phyloP scores from a whole-genome alignment of 208 protist genomes.

The Leishmania guyanensis region DNA sequence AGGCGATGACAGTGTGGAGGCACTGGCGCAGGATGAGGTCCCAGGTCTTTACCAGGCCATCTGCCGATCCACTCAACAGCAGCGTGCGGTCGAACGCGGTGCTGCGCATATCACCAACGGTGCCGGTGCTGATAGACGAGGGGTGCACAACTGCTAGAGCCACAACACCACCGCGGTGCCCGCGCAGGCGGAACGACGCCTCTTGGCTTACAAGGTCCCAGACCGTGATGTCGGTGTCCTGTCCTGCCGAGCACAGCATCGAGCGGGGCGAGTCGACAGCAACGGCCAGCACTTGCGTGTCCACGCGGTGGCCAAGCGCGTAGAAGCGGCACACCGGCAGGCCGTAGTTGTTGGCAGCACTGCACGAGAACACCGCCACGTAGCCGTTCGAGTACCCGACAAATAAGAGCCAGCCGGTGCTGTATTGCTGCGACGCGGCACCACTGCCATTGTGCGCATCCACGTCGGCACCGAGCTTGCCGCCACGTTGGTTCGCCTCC shows the following conservation, averaged over 20 bases:
- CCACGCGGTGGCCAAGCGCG: slow-evolving; percentile 80
- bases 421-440: not conserved
- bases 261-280: slow-evolving; percentile 53
- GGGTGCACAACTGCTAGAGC: slow-evolving; percentile 63
- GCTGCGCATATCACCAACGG: not conserved
- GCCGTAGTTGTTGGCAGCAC: slow-evolving; percentile 78
- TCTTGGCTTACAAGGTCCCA: slow-evolving; percentile 96
- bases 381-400: slow-evolving; percentile 89
- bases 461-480: not conserved
- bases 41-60: slow-evolving; percentile 92
- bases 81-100: slow-evolving; percentile 29
- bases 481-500: slow-evolving; percentile 6
- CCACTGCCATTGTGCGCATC: not conserved
- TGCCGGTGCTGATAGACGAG: not conserved
- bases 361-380: slow-evolving; percentile 77
- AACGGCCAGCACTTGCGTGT: slow-evolving; percentile 90
- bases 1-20: slow-evolving; percentile 85
- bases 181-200: slow-evolving; percentile 76
- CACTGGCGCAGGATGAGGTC: slow-evolving; percentile 81
- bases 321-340: slow-evolving; percentile 82
- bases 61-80: slow-evolving; percentile 76
- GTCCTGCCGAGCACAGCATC: slow-evolving; percentile 87
- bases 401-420: slow-evolving; percentile 67
- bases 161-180: slow-evolving; percentile 85
- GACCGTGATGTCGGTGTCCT: slow-evolving; percentile 98